phyloP scores from a whole-genome alignment of 2,329 filamentous ascomycete genomes.

The Pseudogymnoascus sp. region DNA sequence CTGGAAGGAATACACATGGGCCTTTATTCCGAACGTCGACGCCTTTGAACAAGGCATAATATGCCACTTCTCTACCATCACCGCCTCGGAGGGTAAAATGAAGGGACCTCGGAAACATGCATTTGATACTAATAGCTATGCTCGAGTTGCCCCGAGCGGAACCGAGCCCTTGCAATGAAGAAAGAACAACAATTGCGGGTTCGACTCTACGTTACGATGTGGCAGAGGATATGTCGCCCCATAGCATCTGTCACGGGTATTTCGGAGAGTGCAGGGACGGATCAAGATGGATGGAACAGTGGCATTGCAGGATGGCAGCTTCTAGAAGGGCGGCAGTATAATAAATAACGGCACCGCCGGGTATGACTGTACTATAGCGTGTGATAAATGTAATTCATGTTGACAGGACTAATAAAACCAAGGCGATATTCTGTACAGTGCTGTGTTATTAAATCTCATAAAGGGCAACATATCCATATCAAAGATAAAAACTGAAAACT shows the following conservation, averaged over 20 bases:
- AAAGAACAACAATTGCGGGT: not conserved
- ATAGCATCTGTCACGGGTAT: not conserved
- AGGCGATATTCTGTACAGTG: not conserved
- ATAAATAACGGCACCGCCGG: not conserved
- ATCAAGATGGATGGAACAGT: not conserved
- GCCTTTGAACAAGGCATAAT: not conserved
- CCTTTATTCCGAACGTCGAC: not conserved
- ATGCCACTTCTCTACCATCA: not conserved
- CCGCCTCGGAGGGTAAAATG: not conserved
- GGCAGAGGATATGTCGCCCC: not conserved
- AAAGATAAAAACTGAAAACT: not conserved
- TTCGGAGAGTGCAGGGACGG: not conserved
- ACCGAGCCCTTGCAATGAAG: not conserved
- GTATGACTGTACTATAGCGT: conserved; percentile 8
- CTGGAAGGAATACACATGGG: not conserved
- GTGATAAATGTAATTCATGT: not conserved
- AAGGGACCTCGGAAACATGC: not conserved
- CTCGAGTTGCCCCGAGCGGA: not conserved
- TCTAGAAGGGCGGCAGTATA: not conserved
- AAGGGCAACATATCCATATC: not conserved
- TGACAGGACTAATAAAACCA: not conserved
- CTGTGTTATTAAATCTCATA: not conserved
- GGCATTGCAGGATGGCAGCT: not conserved
- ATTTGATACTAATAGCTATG: not conserved
- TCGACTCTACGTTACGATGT: not conserved